A percentile compares a stretch with the other conserved stretches of the same genome.
These are phyloP conservation scores for Myxozyma nipponensis DNA, from an alignment of 805 yeast genomes.

Conservation along the genomic window DNA sequence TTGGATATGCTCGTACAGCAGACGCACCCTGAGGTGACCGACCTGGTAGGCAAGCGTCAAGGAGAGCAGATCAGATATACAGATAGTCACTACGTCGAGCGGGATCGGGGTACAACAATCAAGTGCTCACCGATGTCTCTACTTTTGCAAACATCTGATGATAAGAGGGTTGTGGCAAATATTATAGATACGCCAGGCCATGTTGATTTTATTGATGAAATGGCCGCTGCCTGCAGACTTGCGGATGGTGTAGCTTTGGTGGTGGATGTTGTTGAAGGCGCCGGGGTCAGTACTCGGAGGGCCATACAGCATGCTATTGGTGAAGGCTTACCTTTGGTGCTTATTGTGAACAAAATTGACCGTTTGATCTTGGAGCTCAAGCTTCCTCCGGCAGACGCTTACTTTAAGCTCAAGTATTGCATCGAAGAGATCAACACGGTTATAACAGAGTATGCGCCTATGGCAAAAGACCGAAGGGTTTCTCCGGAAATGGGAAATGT, in stretches of 20 bases:
- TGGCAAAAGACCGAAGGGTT: conserved; percentile 29
- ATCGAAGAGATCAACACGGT: conserved; percentile 62
- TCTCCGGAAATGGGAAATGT: conserved; percentile 68
- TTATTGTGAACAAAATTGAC: conserved; percentile 80
- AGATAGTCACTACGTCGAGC: conserved; percentile 68
- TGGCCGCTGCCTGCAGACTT: conserved; percentile 51
- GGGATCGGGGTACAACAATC: conserved; percentile 65
- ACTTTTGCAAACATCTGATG: conserved; percentile 50
- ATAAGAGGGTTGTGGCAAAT: conserved; percentile 57
- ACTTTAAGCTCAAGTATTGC: conserved; percentile 57
- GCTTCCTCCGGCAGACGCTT: conserved; percentile 70
- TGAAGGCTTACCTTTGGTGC: conserved; percentile 49
- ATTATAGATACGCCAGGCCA: conserved; percentile 92
- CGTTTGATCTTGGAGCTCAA: conserved; percentile 75
- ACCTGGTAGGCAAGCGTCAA: conserved; percentile 37
- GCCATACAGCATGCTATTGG: conserved; percentile 52
- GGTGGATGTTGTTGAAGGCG: conserved; percentile 83
- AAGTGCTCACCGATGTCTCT: conserved; percentile 60
- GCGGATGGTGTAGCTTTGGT: conserved; percentile 67
- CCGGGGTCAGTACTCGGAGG: conserved; percentile 51
- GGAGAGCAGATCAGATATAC: conserved; percentile 55
- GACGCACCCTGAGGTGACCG: conserved; percentile 52
- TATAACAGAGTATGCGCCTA: conserved; percentile 33
- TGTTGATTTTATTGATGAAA: conserved; percentile 74
- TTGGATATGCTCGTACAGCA: conserved; percentile 63